Evolutionary conservation across 495 filamentous ascomycete genomes (phyloP).

Genomic region (Penicillium riverlandense): DNA sequence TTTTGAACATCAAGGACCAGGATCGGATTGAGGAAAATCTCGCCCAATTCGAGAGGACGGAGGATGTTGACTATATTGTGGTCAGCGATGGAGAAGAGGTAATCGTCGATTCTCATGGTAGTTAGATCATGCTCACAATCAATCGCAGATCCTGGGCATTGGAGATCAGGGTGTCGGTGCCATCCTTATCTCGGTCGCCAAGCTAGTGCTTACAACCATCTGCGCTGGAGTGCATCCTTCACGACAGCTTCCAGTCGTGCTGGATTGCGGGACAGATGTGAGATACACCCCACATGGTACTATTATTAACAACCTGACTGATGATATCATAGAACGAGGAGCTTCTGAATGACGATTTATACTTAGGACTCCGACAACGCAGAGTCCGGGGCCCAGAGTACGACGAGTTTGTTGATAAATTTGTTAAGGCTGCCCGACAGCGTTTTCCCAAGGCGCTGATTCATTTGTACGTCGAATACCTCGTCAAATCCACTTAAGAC

Average conservation of each 20-base stretch:
- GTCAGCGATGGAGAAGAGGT: slow-evolving; percentile 72
- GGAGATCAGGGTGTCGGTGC: slow-evolving; percentile 89
- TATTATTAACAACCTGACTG: neutral
- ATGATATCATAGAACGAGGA: slow-evolving; percentile 52
- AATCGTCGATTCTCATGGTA: slow-evolving; percentile 11
- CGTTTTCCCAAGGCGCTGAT: slow-evolving; percentile 76
- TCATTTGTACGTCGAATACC: slow-evolving; percentile 53
- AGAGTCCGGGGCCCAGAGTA: slow-evolving; percentile 67
- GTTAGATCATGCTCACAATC: slow-evolving; percentile 11
- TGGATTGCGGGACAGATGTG: slow-evolving; percentile 83
- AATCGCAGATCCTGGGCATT: slow-evolving; percentile 70
- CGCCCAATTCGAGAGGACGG: slow-evolving; percentile 55
- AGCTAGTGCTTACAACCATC: slow-evolving; percentile 72
- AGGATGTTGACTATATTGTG: slow-evolving; percentile 85
- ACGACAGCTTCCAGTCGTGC: slow-evolving; percentile 69
- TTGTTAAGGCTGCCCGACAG: slow-evolving; percentile 59
- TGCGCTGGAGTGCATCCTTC: slow-evolving; percentile 82
- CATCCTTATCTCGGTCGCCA: slow-evolving; percentile 78
- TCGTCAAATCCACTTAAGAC: neutral
- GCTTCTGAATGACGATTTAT: slow-evolving; percentile 71
- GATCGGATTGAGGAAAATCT: slow-evolving; percentile 56
- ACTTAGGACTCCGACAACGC: slow-evolving; percentile 64
- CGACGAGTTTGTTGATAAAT: slow-evolving; percentile 68
- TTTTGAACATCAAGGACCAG: slow-evolving; percentile 43
- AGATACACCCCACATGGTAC: neutral